phyloP scores from a whole-genome alignment of 768 basidiomycete species.

The Tulasnella sp. region DNA sequence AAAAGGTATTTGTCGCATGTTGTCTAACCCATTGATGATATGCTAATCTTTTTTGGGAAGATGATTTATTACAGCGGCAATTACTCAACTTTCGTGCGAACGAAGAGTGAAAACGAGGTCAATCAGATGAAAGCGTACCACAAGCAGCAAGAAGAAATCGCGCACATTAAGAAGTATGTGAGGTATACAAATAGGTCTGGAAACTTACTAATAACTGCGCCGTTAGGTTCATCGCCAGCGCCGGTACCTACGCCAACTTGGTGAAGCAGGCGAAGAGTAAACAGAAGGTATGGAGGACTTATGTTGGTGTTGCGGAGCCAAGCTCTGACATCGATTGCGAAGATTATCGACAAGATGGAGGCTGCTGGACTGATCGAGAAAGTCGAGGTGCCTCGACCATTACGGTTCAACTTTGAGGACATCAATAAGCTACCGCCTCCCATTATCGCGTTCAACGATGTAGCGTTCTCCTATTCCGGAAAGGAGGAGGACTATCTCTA shows the following conservation, averaged over 20 bases:
- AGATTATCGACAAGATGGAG: constrained; percentile 99
- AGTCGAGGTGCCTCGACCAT: constrained; percentile 57
- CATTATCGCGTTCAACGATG: constrained; percentile 90
- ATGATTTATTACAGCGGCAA: constrained; percentile 92
- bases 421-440: constrained; percentile 88
- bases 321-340: background rate
- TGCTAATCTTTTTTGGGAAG: constrained; percentile 16
- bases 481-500: constrained; percentile 83
- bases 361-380: constrained; percentile 94
- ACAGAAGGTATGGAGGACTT: constrained; percentile 47
- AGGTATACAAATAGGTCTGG: background rate
- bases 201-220: background rate
- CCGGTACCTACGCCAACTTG: constrained; percentile 98
- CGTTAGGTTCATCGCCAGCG: constrained; percentile 89
- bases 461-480: constrained; percentile 93
- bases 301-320: background rate
- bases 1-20: constrained; percentile 38
- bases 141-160: constrained; percentile 98
- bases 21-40: background rate
- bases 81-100: constrained; percentile 94
- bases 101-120: constrained; percentile 93
- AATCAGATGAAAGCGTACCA: constrained; percentile 99
- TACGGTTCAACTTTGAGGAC: constrained; percentile 95
- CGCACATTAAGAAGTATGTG: constrained; percentile 90
- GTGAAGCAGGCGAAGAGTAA: constrained; percentile 99